Percentiles rank a stretch among this genome's conserved stretches.
These are phyloP conservation scores for Zizania latifolia DNA, from an alignment of 176 grass and related monocot genomes.

Conservation along the genomic window DNA sequence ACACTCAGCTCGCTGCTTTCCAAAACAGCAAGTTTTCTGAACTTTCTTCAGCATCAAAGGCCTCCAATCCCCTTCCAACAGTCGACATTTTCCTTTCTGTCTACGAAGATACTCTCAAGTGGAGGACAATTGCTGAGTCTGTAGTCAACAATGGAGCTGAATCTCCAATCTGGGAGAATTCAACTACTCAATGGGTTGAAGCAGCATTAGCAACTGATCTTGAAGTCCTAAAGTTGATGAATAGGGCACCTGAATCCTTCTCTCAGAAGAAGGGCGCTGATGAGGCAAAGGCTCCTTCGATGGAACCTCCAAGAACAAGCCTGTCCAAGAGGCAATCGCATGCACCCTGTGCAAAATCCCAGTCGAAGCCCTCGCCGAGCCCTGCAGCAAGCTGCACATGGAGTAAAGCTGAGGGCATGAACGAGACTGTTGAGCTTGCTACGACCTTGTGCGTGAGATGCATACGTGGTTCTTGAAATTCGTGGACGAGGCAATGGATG, in stretches of 20 bases:
- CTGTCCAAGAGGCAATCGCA: too few relatives aligned
- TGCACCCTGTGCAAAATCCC: constrained; percentile 33
- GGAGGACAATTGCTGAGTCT: constrained; percentile 31
- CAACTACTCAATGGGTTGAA: constrained; percentile 72
- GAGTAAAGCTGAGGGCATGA: constrained; percentile 39
- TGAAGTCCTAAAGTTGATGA: constrained; percentile 58
- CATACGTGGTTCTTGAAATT: constrained; percentile 74
- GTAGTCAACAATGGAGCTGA: constrained; percentile 12
- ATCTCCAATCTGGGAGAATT: background rate
- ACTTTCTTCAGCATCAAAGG: too few relatives aligned
- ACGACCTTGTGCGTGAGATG: constrained; percentile 48
- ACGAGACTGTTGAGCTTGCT: constrained; percentile 44
- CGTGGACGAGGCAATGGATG: constrained; percentile 62
- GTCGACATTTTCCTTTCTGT: too few relatives aligned
- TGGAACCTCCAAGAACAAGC: too few relatives aligned
- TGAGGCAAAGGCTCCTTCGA: too few relatives aligned
- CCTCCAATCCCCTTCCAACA: too few relatives aligned
- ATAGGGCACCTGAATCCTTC: too few relatives aligned
- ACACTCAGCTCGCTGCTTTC: background rate
- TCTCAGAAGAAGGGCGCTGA: too few relatives aligned
- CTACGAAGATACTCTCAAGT: too few relatives aligned
- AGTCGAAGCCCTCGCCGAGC: constrained; percentile 22
- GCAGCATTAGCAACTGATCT: constrained; percentile 74
- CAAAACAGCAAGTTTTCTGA: too few relatives aligned
- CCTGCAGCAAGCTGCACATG: constrained; percentile 24